These are phyloP conservation scores for Alternaria sp. DNA, from an alignment of 2,329 filamentous ascomycete genomes.

Conservation along the genomic window DNA sequence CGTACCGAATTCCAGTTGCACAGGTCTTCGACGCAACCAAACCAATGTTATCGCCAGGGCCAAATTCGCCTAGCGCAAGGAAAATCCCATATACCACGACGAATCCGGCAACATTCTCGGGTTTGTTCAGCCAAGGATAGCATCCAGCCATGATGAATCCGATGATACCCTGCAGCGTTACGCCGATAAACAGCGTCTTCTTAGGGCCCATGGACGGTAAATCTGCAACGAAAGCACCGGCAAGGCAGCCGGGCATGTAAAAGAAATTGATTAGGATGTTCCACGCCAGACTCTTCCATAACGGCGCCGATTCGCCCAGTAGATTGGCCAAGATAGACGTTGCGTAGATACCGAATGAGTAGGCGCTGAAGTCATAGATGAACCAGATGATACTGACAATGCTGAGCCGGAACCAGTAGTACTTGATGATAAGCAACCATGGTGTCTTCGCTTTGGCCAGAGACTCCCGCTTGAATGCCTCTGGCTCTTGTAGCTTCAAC, in stretches of 20 bases:
- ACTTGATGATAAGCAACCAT: slow-evolving; percentile 57
- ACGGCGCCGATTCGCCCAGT: slow-evolving; percentile 65
- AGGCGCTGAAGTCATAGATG: slow-evolving; percentile 75
- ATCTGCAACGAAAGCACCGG: slow-evolving; percentile 81
- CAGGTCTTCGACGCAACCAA: slow-evolving; percentile 86
- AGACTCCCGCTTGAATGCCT: slow-evolving; percentile 61
- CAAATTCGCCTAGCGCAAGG: slow-evolving; percentile 79
- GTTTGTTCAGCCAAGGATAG: slow-evolving; percentile 74
- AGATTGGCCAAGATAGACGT: slow-evolving; percentile 75
- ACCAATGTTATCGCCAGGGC: slow-evolving; percentile 91
- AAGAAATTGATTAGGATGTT: slow-evolving; percentile 89
- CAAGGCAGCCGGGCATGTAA: slow-evolving; percentile 82
- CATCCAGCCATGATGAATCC: slow-evolving; percentile 90
- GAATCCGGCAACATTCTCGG: slow-evolving; percentile 75
- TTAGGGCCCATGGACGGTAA: slow-evolving; percentile 74
- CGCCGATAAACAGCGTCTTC: slow-evolving; percentile 75
- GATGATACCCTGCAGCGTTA: slow-evolving; percentile 76
- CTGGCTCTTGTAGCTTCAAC: slow-evolving; percentile 62
- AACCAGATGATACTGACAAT: slow-evolving; percentile 67
- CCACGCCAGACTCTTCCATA: slow-evolving; percentile 87
- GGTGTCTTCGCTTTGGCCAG: slow-evolving; percentile 58
- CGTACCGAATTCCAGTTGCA: slow-evolving; percentile 77
- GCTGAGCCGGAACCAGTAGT: slow-evolving; percentile 64
- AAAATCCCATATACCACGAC: slow-evolving; percentile 84
- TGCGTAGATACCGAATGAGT: slow-evolving; percentile 87